Conservation (phyloP, 371 early-diverging fungal genomes). For the Mortierella sp. region DNA sequence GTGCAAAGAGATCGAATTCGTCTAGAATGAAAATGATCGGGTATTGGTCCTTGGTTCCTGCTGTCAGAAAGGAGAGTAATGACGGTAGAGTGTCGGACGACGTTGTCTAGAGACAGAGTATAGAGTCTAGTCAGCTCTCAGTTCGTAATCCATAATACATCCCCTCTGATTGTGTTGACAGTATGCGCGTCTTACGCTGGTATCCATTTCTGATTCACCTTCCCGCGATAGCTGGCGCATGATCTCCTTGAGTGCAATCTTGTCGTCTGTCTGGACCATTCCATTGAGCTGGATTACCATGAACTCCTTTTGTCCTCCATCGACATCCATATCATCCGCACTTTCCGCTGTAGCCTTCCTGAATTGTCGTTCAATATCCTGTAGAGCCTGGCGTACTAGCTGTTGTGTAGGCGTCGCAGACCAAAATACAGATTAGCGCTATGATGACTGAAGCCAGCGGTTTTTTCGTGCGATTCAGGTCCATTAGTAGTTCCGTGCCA, state of each 20-base stretch:
- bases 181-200: slow-evolving; percentile 39
- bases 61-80: slow-evolving; percentile 69
- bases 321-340: slow-evolving; percentile 7
- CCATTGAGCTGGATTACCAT: slow-evolving; percentile 82
- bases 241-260: slow-evolving; percentile 84
- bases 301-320: slow-evolving; percentile 59
- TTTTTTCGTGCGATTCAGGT: too few species aligned
- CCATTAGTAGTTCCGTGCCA: slow-evolving; percentile 37
- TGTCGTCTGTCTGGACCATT: slow-evolving; percentile 83
- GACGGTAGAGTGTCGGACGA: slow-evolving; percentile 76
- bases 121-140: neutral
- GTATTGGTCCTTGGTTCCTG: slow-evolving; percentile 63
- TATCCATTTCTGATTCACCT: slow-evolving; percentile 50
- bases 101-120: slow-evolving; percentile 57
- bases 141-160: neutral
- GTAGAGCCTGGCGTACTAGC: slow-evolving; percentile 38
- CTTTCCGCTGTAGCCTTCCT: neutral
- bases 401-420: neutral
- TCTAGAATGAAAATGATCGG: slow-evolving; percentile 90
- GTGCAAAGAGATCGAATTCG: slow-evolving; percentile 90
- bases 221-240: slow-evolving; percentile 74
- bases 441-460: too few species aligned
- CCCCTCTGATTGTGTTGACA: too few species aligned
- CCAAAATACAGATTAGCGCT: too few species aligned
- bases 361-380: slow-evolving; percentile 41